A percentile compares a stretch with the other conserved stretches of the same genome.
Evolutionary conservation across 2,329 filamentous ascomycete species (phyloP).

Genomic region (Lojkania enalia): DNA sequence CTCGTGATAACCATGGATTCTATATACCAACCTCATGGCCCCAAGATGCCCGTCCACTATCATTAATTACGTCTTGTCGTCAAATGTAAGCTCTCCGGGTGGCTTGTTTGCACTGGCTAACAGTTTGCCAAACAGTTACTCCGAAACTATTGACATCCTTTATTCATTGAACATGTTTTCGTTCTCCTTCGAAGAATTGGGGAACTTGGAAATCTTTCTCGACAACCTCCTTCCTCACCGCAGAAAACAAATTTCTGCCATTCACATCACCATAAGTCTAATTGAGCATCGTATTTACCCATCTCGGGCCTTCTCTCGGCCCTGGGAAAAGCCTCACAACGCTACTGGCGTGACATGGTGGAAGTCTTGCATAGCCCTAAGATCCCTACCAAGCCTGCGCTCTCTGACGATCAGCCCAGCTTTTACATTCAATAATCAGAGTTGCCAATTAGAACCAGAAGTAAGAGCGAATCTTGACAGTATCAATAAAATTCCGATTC

Average conservation of each 20-base stretch:
- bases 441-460: not conserved
- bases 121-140: conserved; percentile 9
- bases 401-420: not conserved
- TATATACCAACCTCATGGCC: conserved; percentile 5
- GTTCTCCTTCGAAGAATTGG: conserved; percentile 12
- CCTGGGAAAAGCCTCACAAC: not conserved
- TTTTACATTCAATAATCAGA: not conserved
- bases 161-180: conserved; percentile 13
- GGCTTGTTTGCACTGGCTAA: not conserved
- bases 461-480: not conserved
- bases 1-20: conserved; percentile 5
- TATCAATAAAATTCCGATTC: not conserved
- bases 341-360: not conserved
- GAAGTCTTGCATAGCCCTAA: not conserved
- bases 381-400: not conserved
- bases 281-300: not conserved
- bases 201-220: conserved; percentile 2
- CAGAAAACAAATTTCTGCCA: conserved; percentile 2
- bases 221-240: conserved; percentile 6
- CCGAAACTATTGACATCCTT: conserved; percentile 9
- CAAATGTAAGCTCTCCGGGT: conserved; percentile 9
- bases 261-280: conserved; percentile 6
- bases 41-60: conserved; percentile 2
- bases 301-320: no score
- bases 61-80: conserved; percentile 6